Evolutionary conservation across 2,329 filamentous ascomycete genomes (phyloP), one percentile per base, ranked within the genome.

Genomic region (Colletotrichum spinosum): DNA sequence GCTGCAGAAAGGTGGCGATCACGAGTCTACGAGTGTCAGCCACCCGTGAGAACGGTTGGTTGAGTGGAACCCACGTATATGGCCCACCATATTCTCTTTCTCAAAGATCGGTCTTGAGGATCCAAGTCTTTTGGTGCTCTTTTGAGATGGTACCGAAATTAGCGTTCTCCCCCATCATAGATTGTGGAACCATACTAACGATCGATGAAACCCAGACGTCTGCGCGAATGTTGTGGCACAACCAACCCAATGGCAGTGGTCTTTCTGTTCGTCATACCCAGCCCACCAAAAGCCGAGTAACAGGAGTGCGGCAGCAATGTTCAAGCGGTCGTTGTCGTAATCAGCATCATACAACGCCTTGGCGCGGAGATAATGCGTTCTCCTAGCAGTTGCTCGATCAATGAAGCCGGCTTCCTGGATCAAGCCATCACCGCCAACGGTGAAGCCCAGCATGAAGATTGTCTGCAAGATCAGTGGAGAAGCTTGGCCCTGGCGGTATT

Each of bases 1-100:
- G 76, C 75, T 9, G 76, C 76, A 3, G 76, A 75, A 1, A 75
- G 75, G 54, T 79, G 77, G 33, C 76, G 68, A 50, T 79, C 77
- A 11, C 76, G 72, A 10, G 35, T 49, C 54, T 63, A 15, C 8
- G 15, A 13, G 6, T 5, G 15, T 63, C 3, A 63, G 54, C 5
- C 25, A 34, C 12, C 10, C 11, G 25, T 25, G 11, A 0, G 34
- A 10, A 17, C 10, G 6, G 4, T 25, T 6, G 50, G 12, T 1
- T 12, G 6, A 4, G 4, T 6, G 25, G 5, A 5, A 39, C 60
- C n/a, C 42, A 64, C 60, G n/a, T 64, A 64, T 4, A 64, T 64
- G 2, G 60, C 54, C 55, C 49, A 64, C 60, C 60, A 64, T 0
- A 64, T 50, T 11, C 60, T 46, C 17, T 49, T 64, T 7, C 60